Evolutionary conservation across 306 rosid genomes (phyloP).

Genomic region (Pachyrhizus erosus): DNA sequence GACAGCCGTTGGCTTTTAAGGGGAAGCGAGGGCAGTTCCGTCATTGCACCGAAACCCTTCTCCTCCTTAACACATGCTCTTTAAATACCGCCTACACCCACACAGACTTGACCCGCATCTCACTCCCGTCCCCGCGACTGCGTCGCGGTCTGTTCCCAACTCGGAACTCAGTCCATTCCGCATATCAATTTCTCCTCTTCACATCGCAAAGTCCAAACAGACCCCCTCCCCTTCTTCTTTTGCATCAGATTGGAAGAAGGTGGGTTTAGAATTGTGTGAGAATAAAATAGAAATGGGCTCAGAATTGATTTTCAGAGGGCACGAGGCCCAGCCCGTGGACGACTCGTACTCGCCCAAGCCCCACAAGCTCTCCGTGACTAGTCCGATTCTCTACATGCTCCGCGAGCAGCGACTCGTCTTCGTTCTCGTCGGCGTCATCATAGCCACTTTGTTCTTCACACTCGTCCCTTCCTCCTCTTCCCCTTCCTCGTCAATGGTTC

Average conservation of each 20-base stretch:
- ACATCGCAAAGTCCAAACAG: background rate
- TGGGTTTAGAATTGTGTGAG: background rate
- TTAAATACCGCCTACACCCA: conserved; percentile 42
- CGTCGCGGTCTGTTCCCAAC: conserved; percentile 46
- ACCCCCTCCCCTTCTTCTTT: background rate
- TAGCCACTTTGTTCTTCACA: conserved; percentile 71
- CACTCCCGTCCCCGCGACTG: conserved; percentile 30
- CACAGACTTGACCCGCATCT: background rate
- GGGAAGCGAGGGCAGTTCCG: conserved; percentile 36
- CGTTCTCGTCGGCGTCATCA: conserved; percentile 74
- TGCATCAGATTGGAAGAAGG: too few relatives aligned
- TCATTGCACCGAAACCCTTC: conserved; percentile 8
- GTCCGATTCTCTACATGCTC: conserved; percentile 83
- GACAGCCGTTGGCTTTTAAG: conserved; percentile 41
- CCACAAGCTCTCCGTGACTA: conserved; percentile 65
- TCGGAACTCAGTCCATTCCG: conserved; percentile 26
- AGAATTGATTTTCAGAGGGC: conserved; percentile 83
- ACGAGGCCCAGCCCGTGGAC: conserved; percentile 64
- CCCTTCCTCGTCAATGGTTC: conserved; percentile 43
- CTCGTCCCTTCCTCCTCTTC: conserved; percentile 58
- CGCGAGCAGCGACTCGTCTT: conserved; percentile 86
- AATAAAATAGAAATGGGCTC: conserved; percentile 48
- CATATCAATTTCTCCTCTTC: background rate
- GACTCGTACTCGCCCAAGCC: conserved; percentile 80
- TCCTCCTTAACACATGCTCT: background rate